These are phyloP conservation scores for Solanum infundibuliforme DNA, from an alignment of 257 asterid species.

Conservation along the genomic window DNA sequence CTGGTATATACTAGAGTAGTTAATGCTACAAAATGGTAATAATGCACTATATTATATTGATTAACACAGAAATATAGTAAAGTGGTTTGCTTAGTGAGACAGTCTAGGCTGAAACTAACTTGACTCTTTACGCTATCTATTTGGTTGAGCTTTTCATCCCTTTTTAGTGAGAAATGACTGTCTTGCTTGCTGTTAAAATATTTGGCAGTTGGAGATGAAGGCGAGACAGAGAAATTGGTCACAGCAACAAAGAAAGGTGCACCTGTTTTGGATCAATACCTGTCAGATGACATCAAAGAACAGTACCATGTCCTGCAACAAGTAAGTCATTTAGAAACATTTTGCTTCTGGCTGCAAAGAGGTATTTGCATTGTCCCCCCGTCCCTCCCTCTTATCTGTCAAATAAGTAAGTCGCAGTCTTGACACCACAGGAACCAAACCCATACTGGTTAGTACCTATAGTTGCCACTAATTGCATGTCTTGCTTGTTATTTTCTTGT, in stretches of 20 bases:
- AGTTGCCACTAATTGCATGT: not conserved
- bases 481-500: not conserved
- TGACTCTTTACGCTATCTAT: not conserved
- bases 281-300: conserved; percentile 68
- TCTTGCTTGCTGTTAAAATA: not conserved
- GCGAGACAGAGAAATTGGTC: conserved; percentile 37
- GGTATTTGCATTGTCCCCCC: not conserved
- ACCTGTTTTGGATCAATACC: conserved; percentile 65
- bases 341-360: not conserved
- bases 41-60: not conserved
- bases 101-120: not conserved
- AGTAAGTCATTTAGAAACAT: conserved; percentile 22
- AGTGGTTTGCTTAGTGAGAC: not conserved
- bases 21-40: not conserved
- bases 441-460: conserved; percentile 31
- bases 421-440: conserved; percentile 58
- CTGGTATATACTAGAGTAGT: not conserved
- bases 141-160: not conserved
- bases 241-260: conserved; percentile 67
- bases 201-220: conserved; percentile 13
- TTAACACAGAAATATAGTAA: not conserved
- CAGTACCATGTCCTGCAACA: conserved; percentile 70
- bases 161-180: not conserved
- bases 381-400: not conserved
- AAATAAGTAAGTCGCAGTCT: conserved; percentile 46